Conservation (phyloP, 2,329 filamentous ascomycete species). For the Trichoderma breve region DNA sequence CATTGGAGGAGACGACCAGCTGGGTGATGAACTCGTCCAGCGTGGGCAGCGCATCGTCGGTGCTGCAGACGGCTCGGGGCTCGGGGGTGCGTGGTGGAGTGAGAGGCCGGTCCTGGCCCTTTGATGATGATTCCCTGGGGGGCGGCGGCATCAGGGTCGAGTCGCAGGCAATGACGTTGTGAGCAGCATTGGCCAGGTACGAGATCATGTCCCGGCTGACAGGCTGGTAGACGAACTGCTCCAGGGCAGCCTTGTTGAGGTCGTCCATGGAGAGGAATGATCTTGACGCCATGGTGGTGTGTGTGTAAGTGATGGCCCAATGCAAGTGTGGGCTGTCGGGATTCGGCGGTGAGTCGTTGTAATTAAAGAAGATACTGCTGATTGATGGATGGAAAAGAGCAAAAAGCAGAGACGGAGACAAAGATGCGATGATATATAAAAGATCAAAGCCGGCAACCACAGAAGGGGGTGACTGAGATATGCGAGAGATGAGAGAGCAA, state of each 20-base stretch:
- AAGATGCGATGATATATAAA: constrained; percentile 8
- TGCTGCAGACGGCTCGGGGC: constrained; percentile 46
- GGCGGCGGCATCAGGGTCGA: constrained; percentile 53
- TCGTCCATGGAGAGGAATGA: constrained; percentile 47
- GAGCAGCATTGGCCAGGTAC: constrained; percentile 72
- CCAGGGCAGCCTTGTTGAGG: constrained; percentile 71
- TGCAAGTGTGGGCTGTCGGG: not conserved
- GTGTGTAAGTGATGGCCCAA: not conserved
- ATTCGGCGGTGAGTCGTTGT: not conserved
- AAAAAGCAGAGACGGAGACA: not conserved
- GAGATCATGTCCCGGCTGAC: constrained; percentile 74
- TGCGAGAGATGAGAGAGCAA: not conserved
- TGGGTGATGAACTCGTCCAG: constrained; percentile 90
- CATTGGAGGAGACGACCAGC: constrained; percentile 87
- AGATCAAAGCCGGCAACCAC: not conserved
- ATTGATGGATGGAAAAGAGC: not conserved
- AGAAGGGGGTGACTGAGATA: not conserved
- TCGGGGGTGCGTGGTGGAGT: constrained; percentile 52
- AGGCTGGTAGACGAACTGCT: constrained; percentile 75
- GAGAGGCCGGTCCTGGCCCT: constrained; percentile 39
- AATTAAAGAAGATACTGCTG: not conserved
- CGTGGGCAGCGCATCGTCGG: constrained; percentile 64
- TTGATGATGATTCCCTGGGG: constrained; percentile 30
- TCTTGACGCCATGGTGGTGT: constrained; percentile 46
- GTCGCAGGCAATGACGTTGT: constrained; percentile 79